Conservation (phyloP, 2,329 filamentous ascomycete species). For the Botrytis paeoniae region DNA sequence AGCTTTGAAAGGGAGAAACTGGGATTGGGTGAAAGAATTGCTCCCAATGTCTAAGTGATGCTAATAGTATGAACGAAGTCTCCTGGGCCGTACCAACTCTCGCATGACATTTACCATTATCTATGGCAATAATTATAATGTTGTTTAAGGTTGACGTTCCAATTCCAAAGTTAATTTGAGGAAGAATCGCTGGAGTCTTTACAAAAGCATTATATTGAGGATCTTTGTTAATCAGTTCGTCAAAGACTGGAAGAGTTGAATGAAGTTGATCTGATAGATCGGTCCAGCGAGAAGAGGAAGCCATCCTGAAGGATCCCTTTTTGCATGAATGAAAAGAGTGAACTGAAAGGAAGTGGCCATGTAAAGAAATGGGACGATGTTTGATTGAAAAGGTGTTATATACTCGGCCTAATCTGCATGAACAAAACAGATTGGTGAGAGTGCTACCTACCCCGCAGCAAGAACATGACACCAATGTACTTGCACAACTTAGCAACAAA, state of each 20-base stretch:
- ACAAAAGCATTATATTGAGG: not conserved
- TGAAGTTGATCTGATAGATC: not conserved
- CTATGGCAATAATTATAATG: not conserved
- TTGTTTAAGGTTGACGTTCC: not conserved
- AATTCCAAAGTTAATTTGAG: not conserved
- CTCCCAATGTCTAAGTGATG: conserved; percentile 22
- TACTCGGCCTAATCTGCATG: not conserved
- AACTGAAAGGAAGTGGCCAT: not conserved
- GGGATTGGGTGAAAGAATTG: conserved; percentile 24
- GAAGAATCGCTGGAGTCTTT: not conserved
- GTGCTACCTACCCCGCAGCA: not conserved
- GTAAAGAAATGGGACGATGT: no score
- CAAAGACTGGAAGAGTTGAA: not conserved
- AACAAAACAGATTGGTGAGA: not conserved
- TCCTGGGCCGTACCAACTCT: not conserved
- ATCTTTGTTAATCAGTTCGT: not conserved
- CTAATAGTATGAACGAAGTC: not conserved
- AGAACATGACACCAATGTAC: not conserved
- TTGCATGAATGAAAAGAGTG: not conserved
- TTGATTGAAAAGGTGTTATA: not conserved
- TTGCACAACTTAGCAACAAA: not conserved
- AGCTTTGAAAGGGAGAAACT: conserved; percentile 23
- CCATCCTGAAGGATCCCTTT: not conserved
- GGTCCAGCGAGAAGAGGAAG: not conserved
- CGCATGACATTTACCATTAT: not conserved